phyloP scores from a whole-genome alignment of 2,329 filamentous ascomycete genomes.

The Gnomoniopsis smithogilvyi region DNA sequence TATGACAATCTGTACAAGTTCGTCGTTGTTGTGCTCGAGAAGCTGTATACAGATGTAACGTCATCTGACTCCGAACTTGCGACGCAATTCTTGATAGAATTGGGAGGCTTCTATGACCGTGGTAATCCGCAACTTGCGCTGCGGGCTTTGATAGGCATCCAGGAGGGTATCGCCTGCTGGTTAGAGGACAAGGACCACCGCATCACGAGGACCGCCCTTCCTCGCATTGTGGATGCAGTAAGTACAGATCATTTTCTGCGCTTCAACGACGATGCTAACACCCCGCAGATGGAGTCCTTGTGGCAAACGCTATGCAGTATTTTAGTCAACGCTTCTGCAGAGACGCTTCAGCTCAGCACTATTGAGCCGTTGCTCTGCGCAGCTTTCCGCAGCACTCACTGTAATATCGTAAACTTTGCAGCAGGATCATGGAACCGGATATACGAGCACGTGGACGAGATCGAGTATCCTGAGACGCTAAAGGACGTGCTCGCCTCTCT shows the following conservation, averaged over 20 bases:
- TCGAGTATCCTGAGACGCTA: conserved; percentile 65
- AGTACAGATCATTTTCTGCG: conserved; percentile 24
- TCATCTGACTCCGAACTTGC: conserved; percentile 25
- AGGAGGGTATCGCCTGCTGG: conserved; percentile 62
- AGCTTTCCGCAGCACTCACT: conserved; percentile 57
- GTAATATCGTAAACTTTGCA: conserved; percentile 48
- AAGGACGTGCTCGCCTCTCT: conserved; percentile 60
- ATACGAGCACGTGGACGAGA: conserved; percentile 56
- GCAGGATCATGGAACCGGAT: conserved; percentile 64
- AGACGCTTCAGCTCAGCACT: conserved; percentile 43
- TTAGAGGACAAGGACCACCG: conserved; percentile 53
- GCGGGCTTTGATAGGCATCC: conserved; percentile 56
- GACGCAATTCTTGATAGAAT: conserved; percentile 48
- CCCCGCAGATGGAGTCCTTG: conserved; percentile 40
- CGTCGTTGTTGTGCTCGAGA: conserved; percentile 48
- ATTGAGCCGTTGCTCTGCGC: conserved; percentile 55
- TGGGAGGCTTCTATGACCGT: conserved; percentile 49
- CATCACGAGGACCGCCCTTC: conserved; percentile 38
- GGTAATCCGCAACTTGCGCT: conserved; percentile 49
- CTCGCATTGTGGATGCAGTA: conserved; percentile 42
- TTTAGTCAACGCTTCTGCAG: conserved; percentile 33
- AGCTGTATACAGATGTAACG: conserved; percentile 45
- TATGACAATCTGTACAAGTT: conserved; percentile 66
- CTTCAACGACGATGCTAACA: conserved; percentile 25
- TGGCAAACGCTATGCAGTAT: conserved; percentile 48